phyloP scores from a whole-genome alignment of 495 filamentous ascomycete genomes.

The Hyphodiscus hymeniophilus region DNA sequence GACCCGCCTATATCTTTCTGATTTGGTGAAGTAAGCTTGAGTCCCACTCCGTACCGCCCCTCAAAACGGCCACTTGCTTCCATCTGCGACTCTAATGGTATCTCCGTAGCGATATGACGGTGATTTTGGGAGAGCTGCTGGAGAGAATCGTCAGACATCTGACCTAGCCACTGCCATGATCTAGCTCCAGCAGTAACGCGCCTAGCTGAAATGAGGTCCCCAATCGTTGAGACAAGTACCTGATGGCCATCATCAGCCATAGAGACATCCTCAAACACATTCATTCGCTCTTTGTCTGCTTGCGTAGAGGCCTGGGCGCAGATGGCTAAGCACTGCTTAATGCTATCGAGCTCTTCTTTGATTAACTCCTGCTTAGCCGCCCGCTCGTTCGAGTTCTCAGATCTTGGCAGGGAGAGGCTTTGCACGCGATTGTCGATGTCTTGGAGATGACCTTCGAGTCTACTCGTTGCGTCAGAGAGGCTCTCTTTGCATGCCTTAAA shows the following conservation, averaged over 20 bases:
- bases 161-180: conserved; percentile 25
- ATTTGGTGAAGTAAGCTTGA: conserved; percentile 14
- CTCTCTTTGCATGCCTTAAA: conserved; percentile 17
- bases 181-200: conserved; percentile 22
- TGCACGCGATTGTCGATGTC: conserved; percentile 16
- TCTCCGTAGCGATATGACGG: conserved; percentile 4
- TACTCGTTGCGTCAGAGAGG: conserved; percentile 9
- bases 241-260: conserved; percentile 26
- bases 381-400: conserved; percentile 7
- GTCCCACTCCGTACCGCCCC: conserved; percentile 18
- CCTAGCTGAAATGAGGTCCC: conserved; percentile 28
- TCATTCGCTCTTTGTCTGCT: conserved; percentile 20
- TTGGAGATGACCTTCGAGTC: conserved; percentile 17
- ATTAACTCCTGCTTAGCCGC: conserved; percentile 11
- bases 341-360: conserved; percentile 18
- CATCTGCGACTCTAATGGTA: conserved; percentile 5
- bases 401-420: neutral
- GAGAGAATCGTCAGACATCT: conserved; percentile 21
- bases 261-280: conserved; percentile 27
- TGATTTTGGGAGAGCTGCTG: conserved; percentile 11
- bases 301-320: conserved; percentile 21
- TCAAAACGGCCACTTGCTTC: conserved; percentile 19
- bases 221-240: conserved; percentile 29
- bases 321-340: conserved; percentile 24
- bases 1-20: neutral